Evolutionary conservation across 345 rosid species (phyloP), one percentile per base, ranked within the genome.

Genomic region (Gossypium raimondii): DNA sequence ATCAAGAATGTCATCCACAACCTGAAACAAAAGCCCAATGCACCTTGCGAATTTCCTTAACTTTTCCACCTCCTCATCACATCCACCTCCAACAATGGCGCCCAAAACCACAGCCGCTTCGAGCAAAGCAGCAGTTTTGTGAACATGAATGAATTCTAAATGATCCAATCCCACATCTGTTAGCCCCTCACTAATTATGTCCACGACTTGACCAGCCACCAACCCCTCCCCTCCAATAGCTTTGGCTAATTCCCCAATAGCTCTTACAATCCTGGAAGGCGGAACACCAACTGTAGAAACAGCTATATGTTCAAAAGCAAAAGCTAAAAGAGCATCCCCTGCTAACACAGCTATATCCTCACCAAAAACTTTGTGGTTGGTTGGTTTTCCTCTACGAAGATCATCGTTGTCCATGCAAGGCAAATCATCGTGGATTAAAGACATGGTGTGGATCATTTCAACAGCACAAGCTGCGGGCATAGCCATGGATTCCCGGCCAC

Each of bases 401-500:
- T 91, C 97, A 77, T 93, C 98, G 86, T 95, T 89, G 27, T 95
- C 98, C 98, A 93, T 95, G 57, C 96, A 91, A 44, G 99, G 98
- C 8, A 95, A 84, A 60, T 95, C 99, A 69, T 95, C 99, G 59
- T 95, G 99, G 63, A 95, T 93, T 9, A 95, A 81, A 0, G 98
- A 95, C 98, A 95, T 95, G 75, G 98, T 90, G 74, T 93, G 98
- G 69, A 93, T 87, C 98, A 93, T 95, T 67, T 95, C 97, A 12
- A 93, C 88, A 13, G 94, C 98, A 51, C 98, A 93, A 44, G 99
- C 96, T 0, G 94, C 87, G 0, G 96, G 94, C 97, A 95, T 90
- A 16, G 97, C 96, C 72, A 45, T 41, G 14, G 89, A 70, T 69
- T 88, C 89, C 9, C 70, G 24, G 3, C 98, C 98, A 0, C 98